Conservation (phyloP, 2,329 filamentous ascomycete species). For the Neopestalotiopsis rosae region DNA sequence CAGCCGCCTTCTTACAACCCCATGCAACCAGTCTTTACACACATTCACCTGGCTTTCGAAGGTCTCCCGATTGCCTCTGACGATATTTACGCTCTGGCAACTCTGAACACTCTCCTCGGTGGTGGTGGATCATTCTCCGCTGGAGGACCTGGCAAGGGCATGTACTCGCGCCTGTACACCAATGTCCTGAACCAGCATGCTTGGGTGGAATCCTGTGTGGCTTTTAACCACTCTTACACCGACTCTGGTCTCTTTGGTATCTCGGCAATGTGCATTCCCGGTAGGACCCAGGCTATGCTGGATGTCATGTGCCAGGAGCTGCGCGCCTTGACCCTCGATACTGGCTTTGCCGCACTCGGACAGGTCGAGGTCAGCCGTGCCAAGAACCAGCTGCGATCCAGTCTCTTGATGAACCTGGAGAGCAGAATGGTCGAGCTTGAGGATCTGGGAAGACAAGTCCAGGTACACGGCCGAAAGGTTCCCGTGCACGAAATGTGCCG, state of each 20-base stretch:
- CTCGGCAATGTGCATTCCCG: slow-evolving; percentile 81
- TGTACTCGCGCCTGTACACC: slow-evolving; percentile 98
- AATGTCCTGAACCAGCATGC: slow-evolving; percentile 97
- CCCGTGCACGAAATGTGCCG: slow-evolving; percentile 92
- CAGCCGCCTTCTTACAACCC: slow-evolving; percentile 81
- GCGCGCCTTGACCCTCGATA: slow-evolving; percentile 75
- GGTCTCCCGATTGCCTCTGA: slow-evolving; percentile 87
- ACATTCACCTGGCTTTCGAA: slow-evolving; percentile 96
- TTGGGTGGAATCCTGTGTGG: slow-evolving; percentile 95
- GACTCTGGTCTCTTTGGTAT: slow-evolving; percentile 97
- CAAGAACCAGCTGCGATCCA: slow-evolving; percentile 94
- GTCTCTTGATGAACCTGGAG: slow-evolving; percentile 96
- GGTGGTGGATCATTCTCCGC: slow-evolving; percentile 97
- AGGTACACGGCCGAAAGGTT: slow-evolving; percentile 93
- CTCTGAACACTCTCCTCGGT: slow-evolving; percentile 92
- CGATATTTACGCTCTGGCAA: slow-evolving; percentile 96
- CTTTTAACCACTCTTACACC: slow-evolving; percentile 97
- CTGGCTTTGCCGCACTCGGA: slow-evolving; percentile 74
- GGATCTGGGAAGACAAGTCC: slow-evolving; percentile 91
- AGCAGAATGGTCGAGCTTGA: slow-evolving; percentile 97
- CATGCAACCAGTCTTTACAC: slow-evolving; percentile 79
- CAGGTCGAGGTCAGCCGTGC: slow-evolving; percentile 84
- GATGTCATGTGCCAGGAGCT: slow-evolving; percentile 95
- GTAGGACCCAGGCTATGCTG: slow-evolving; percentile 81
- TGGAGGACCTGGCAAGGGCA: slow-evolving; percentile 95